A percentile compares a stretch with the other conserved stretches of the same genome.
phyloP scores from a whole-genome alignment of 225 moss, liverwort and hornwort genomes.

The Anthoceros angustus region DNA sequence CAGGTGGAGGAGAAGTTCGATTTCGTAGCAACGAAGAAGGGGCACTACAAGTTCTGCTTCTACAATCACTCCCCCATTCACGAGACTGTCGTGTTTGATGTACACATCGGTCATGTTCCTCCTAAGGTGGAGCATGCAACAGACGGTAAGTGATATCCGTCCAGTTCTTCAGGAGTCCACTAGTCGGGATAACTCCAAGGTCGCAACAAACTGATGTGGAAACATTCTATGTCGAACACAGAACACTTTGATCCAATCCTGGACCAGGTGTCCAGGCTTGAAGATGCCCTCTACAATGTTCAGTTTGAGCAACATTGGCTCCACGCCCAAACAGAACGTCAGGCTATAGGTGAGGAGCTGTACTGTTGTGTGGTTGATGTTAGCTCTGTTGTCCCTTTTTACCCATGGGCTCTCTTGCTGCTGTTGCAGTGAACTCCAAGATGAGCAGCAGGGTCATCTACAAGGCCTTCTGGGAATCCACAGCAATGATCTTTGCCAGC shows the following conservation, averaged over 20 bases:
- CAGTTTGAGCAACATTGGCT: slow-evolving; percentile 55
- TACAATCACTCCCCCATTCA: slow-evolving; percentile 53
- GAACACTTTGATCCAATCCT: slow-evolving; percentile 31
- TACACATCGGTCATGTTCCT: slow-evolving; percentile 40
- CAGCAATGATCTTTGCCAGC: slow-evolving; percentile 16
- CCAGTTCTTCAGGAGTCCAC: background rate
- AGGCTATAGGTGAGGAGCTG: slow-evolving; percentile 16
- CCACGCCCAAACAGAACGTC: slow-evolving; percentile 24
- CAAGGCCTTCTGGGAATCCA: slow-evolving; percentile 22
- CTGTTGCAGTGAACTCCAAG: slow-evolving; percentile 17
- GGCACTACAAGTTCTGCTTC: slow-evolving; percentile 82
- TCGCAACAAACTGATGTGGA: too few species aligned
- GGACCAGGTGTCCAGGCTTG: slow-evolving; percentile 32
- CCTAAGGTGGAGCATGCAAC: slow-evolving; percentile 41
- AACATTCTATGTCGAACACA: slow-evolving; percentile 5
- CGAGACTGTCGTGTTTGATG: slow-evolving; percentile 88
- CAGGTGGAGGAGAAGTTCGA: slow-evolving; percentile 69
- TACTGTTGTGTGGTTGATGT: background rate
- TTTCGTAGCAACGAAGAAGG: slow-evolving; percentile 40
- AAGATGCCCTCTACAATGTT: slow-evolving; percentile 28
- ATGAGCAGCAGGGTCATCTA: slow-evolving; percentile 32
- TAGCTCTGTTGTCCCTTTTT: background rate
- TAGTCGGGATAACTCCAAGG: too few species aligned
- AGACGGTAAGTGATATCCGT: slow-evolving; percentile 28
- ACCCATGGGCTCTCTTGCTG: background rate